These are phyloP conservation scores for Suillus clintonianus DNA, from an alignment of 768 basidiomycete species.

Conservation along the genomic window DNA sequence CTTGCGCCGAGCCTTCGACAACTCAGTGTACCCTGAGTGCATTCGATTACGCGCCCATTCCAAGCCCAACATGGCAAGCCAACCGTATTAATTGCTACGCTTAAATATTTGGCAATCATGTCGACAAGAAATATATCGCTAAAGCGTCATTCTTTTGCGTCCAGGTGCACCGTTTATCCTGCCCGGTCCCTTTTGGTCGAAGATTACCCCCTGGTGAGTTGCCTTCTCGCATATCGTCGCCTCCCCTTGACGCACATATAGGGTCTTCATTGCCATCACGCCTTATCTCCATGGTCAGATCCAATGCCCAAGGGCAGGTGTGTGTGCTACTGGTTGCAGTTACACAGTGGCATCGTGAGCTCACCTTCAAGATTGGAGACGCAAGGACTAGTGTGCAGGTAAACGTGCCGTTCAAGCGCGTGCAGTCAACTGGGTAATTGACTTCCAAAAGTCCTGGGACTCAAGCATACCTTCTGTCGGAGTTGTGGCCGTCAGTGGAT, in stretches of 20 bases:
- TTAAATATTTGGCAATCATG: too few relatives aligned
- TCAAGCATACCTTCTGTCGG: conserved; percentile 47
- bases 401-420: conserved; percentile 96
- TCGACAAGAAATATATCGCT: too few relatives aligned
- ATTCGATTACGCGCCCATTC: conserved; percentile 84
- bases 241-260: conserved; percentile 23
- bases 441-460: conserved; percentile 74
- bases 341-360: background rate
- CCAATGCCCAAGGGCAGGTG: conserved; percentile 76
- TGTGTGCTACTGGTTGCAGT: conserved; percentile 28
- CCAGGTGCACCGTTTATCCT: conserved; percentile 90
- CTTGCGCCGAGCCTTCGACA: too few relatives aligned
- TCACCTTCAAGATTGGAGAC: conserved; percentile 74
- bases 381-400: conserved; percentile 93
- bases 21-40: conserved; percentile 66
- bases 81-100: conserved; percentile 69
- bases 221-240: background rate
- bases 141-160: background rate
- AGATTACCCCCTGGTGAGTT: conserved; percentile 61
- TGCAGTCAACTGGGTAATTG: conserved; percentile 89
- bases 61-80: conserved; percentile 99
- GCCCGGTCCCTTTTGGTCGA: conserved; percentile 37
- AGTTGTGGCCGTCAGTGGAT: conserved; percentile 55
- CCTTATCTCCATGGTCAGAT: conserved; percentile 74
- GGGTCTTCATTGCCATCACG: conserved; percentile 74